Evolutionary conservation across 2,329 filamentous ascomycete species (phyloP), one percentile per base, ranked within the genome.

Genomic region (Ophiosphaerella narmari): DNA sequence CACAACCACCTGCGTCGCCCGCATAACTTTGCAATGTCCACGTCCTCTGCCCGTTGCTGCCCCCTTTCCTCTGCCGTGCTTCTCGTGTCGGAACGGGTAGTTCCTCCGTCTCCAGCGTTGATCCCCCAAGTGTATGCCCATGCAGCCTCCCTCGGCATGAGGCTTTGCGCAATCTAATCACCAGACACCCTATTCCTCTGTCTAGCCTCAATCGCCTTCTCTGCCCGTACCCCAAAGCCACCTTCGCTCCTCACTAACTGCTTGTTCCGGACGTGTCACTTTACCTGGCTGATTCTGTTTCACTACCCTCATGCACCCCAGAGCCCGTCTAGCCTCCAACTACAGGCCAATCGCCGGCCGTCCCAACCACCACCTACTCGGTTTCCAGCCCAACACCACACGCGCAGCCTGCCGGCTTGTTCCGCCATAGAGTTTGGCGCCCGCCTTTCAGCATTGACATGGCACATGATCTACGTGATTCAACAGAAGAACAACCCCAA

Each of bases 51-150:
- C 26, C 7, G 6, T 29, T 29, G 26, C 35, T 39, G 26, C 43
- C 38, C 38, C 43, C 43, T 38, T 45, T 45, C 13, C 35, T 23
- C 24, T 39, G 43, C 43, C 6, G 21, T 5, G 40, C 38, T 6
- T 24, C 5, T 24, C 14, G 13, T 33, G 18, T 31, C 35, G 4
- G 16, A 45, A 38, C 14, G 34, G 42, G 42, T 34, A 44, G 33
- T 44, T 26, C 34, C 42, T 37, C 42, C 42, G 42, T 31, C 13
- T 13, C 14, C 21, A 43, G 11, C 9, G 21, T 4, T 36, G 18
- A 37, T 43, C 41, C 16, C 12, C 23, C 32, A 32, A 32, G 23
- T 11, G 6, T 16, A 13, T 13, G 5, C 26, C 26, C n/a, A 29
- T 29, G 26, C 38, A 40, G 13, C 7, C n/a, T n/a, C n/a, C 13